Evolutionary conservation across 306 rosid genomes (phyloP), one percentile per base, ranked within the genome.

Genomic region (Trichosanthes cucumerina): DNA sequence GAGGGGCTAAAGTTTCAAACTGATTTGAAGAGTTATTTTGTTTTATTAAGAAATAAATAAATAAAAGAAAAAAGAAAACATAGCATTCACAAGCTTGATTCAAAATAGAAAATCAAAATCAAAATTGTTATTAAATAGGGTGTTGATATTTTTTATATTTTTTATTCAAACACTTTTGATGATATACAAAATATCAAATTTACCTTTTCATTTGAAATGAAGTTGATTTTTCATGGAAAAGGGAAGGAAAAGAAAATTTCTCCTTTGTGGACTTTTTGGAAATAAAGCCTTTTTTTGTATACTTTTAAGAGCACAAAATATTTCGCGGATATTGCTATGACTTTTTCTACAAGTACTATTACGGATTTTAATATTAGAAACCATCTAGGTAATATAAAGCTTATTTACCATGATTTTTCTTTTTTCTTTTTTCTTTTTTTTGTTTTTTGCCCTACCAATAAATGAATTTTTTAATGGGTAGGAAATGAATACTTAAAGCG

Each of bases 131-230:
- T n/a, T n/a, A n/a, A n/a, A n/a, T n/a, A n/a, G n/a, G n/a, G n/a
- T n/a, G n/a, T n/a, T n/a, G 56, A 36, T 36, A 28, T 28, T 28
- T 28, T 36, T 4, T 36, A 36, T 36, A 36, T 36, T 36, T 36
- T 36, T 36, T 4, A 36, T 36, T 36, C 6, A 3, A 36, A 36
- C 5, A 36, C 6, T 36, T 28, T 28, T 28, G 33, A 28, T 28
- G 33, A 28, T 28, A 28, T 28, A 28, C 1, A 28, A 9, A 39
- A 8, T 19, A 8, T 38, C 24, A 38, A 5, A 43, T 60, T 19
- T 60, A 79, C 39, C 33, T 72, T 54, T 73, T 77, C 77, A 52
- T 15, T 52, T 52, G 33, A 0, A 52, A 53, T 43, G 85, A 82
- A 12, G 9, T 19, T 58, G 74, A 21, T 56, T 79, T 78, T 44